phyloP scores from a whole-genome alignment of 306 rosid species.

The Coriaria nepalensis region DNA sequence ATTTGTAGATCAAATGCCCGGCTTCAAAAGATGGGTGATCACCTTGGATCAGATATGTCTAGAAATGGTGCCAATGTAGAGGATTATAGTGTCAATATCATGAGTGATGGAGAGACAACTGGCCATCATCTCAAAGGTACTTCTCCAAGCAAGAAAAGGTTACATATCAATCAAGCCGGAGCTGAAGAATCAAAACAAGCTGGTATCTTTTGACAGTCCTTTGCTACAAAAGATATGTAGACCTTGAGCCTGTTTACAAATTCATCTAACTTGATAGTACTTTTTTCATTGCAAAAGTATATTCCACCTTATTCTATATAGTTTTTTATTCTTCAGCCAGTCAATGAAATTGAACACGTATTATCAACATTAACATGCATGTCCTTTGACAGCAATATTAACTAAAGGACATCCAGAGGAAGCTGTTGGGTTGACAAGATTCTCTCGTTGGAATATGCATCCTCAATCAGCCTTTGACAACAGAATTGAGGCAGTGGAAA shows the following conservation, averaged over 20 bases:
- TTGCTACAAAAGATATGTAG: not conserved
- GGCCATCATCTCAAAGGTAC: conserved; percentile 36
- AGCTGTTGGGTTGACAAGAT: conserved; percentile 38
- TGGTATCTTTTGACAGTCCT: conserved; percentile 16
- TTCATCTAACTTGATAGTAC: too few relatives aligned
- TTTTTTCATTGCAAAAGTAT: too few relatives aligned
- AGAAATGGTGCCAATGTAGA: conserved; percentile 56
- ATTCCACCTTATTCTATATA: too few relatives aligned
- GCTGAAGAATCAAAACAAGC: conserved; percentile 42
- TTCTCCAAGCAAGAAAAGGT: conserved; percentile 44
- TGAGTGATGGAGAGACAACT: conserved; percentile 62
- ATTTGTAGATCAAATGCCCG: conserved; percentile 59
- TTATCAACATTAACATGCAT: not conserved
- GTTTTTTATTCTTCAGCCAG: too few relatives aligned
- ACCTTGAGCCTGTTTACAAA: not conserved
- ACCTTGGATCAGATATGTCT: conserved; percentile 55
- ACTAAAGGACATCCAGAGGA: conserved; percentile 34
- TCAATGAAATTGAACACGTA: not conserved
- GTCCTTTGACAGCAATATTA: conserved; percentile 19
- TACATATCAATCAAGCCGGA: conserved; percentile 25
- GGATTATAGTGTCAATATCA: conserved; percentile 63
- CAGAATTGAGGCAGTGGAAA: conserved; percentile 23
- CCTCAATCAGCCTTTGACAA: conserved; percentile 27
- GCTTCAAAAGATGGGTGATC: conserved; percentile 66
- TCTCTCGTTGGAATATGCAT: conserved; percentile 64